A percentile compares a stretch with the other conserved stretches of the same genome.
Evolutionary conservation across 306 rosid species (phyloP).

Genomic region (Vigna trinervia): DNA sequence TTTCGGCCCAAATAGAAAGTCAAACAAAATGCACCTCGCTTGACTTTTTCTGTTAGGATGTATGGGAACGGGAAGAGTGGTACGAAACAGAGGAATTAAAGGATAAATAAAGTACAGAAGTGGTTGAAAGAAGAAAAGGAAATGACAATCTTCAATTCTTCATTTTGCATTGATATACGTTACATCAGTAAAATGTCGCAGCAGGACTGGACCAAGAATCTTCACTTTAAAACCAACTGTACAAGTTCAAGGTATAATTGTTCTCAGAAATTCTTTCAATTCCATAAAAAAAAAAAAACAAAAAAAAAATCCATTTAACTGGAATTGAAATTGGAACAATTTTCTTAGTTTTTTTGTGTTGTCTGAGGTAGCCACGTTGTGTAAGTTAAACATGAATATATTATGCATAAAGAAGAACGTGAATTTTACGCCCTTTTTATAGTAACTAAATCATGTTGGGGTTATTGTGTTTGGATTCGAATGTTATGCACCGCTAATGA

Average conservation of each 20-base stretch:
- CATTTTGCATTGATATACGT: neutral
- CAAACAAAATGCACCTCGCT: too few relatives aligned
- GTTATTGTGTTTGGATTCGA: too few relatives aligned
- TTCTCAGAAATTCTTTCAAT: neutral
- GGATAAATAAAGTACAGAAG: conserved; percentile 14
- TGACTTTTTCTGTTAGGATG: too few relatives aligned
- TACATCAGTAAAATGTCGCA: neutral
- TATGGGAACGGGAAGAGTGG: neutral
- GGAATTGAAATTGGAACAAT: neutral
- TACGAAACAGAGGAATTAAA: neutral
- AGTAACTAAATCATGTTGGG: too few relatives aligned
- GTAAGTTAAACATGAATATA: neutral
- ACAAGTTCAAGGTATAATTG: conserved; percentile 8
- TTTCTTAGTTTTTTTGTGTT: neutral
- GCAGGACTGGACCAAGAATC: conserved; percentile 18
- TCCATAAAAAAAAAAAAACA: neutral
- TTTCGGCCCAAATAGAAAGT: too few relatives aligned
- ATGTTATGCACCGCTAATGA: too few relatives aligned
- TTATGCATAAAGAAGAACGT: too few relatives aligned
- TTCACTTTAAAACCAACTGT: conserved; percentile 29
- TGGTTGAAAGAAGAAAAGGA: neutral
- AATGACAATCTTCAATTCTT: neutral
- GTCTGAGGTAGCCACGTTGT: too few relatives aligned
- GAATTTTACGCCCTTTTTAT: neutral
- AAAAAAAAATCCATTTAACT: too few relatives aligned